Evolutionary conservation across 768 basidiomycete species (phyloP).

Genomic region (Boletus rufocinnamomeus): DNA sequence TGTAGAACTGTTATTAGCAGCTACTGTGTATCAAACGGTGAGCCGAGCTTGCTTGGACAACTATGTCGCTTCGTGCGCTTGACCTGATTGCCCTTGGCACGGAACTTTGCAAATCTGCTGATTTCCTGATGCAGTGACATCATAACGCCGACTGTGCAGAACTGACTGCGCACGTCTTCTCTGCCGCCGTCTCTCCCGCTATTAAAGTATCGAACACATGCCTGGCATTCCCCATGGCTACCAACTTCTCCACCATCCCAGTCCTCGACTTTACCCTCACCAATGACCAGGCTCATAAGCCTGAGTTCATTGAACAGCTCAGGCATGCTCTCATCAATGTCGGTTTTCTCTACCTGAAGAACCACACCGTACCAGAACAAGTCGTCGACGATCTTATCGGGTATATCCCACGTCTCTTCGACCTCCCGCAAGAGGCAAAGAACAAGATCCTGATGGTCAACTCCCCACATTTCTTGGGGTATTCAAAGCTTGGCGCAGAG

Average conservation of each 20-base stretch:
- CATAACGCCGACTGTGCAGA: not conserved
- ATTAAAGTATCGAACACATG: not conserved
- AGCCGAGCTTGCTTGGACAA: too few relatives aligned
- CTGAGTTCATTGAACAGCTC: slow-evolving; percentile 63
- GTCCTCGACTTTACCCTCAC: slow-evolving; percentile 66
- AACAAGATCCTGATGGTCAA: slow-evolving; percentile 70
- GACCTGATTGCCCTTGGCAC: too few relatives aligned
- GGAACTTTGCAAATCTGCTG: too few relatives aligned
- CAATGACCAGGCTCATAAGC: slow-evolving; percentile 40
- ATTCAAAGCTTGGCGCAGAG: slow-evolving; percentile 70
- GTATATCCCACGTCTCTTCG: slow-evolving; percentile 72
- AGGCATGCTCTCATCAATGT: slow-evolving; percentile 75
- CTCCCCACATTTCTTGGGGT: slow-evolving; percentile 78
- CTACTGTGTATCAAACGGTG: too few relatives aligned
- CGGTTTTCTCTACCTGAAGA: slow-evolving; percentile 78
- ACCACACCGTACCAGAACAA: slow-evolving; percentile 53
- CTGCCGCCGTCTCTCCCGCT: not conserved
- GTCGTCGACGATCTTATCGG: slow-evolving; percentile 51
- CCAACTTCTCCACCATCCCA: slow-evolving; percentile 64
- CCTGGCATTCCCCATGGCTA: slow-evolving; percentile 22
- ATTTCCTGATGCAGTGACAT: too few relatives aligned
- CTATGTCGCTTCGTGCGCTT: too few relatives aligned
- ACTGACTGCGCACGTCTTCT: slow-evolving; percentile 12
- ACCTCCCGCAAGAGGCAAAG: slow-evolving; percentile 64
- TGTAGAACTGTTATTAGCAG: too few relatives aligned